These are phyloP conservation scores for Diaporthe ilicicola DNA, from an alignment of 2,329 filamentous ascomycete species.

Conservation along the genomic window DNA sequence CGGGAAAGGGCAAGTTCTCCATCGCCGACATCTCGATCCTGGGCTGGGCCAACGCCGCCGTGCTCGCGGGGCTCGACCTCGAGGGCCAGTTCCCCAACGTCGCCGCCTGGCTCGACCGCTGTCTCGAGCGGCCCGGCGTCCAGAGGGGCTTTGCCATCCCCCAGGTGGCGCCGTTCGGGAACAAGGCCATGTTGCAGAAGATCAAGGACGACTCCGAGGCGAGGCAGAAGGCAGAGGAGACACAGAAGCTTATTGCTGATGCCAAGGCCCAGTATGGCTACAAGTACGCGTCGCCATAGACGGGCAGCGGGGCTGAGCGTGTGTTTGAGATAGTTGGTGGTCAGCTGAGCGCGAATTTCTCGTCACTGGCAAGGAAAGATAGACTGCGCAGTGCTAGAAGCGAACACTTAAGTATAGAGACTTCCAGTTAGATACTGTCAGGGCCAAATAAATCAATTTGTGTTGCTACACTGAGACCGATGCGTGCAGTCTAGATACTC, in stretches of 20 bases:
- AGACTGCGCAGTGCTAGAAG: not conserved
- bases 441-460: too few relatives aligned
- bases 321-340: not conserved
- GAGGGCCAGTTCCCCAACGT: constrained; percentile 69
- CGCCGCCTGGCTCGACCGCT: constrained; percentile 71
- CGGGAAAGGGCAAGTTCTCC: constrained; percentile 62
- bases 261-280: constrained; percentile 58
- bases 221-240: constrained; percentile 53
- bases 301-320: not conserved
- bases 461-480: not conserved
- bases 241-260: constrained; percentile 45
- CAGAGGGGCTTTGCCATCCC: constrained; percentile 73
- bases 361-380: too few relatives aligned
- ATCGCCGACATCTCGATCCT: constrained; percentile 78
- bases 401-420: too few relatives aligned
- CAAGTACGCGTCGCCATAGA: constrained; percentile 54
- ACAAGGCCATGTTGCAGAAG: constrained; percentile 50
- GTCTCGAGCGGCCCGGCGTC: constrained; percentile 66
- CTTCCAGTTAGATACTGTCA: too few relatives aligned
- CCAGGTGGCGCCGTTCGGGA: constrained; percentile 47
- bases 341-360: not conserved
- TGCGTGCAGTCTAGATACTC: not conserved
- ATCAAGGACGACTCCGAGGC: constrained; percentile 54
- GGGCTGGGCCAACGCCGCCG: constrained; percentile 71
- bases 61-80: constrained; percentile 70